Evolutionary conservation across 2,329 filamentous ascomycete genomes (phyloP), one percentile per base, ranked within the genome.

Genomic region (Diplodia intermedia): DNA sequence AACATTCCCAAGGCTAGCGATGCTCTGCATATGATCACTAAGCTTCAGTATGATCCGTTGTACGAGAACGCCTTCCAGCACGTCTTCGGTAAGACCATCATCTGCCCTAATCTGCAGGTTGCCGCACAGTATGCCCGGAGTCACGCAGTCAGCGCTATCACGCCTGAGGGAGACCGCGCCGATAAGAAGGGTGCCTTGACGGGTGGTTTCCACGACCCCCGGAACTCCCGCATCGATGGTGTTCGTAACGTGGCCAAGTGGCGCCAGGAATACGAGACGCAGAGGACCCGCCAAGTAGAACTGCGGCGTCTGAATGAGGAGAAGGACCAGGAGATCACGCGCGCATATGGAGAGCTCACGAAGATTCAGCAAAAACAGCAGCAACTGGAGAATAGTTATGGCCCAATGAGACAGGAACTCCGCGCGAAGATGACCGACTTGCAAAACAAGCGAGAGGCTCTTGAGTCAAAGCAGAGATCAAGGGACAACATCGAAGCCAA

Each of bases 101-200:
- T 99, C 67, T 98, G 95, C 72, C 94, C 94, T 2, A 97, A 93
- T 72, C 82, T 99, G 70, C 88, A 91, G 60, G 88, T 97, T 69
- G 95, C 94, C 57, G 88, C 91, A 14, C 93, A 97, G 75, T 97
- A 97, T 77, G 92, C 95, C 26, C 89, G 94, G 74, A 97, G 91
- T 73, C 94, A 98, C 74, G 91, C 91, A 20, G 89, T 98, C 29
- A 93, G 93, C 73, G 94, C 93, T 40, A 97, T 99, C 72, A 99
- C 95, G 0, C 91, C 92, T 3, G 94, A 98, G 68, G 95, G 95
- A 78, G 94, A 98, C 79, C 92, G 92, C 38, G 94, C 93, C 1
- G 96, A 97, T 81, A 97, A 96, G 82, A 91, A 94, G 73, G 95
- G 95, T 80, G 94, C 94, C 15, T 88, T 99, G 83, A 97, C 93